Evolutionary conservation across 768 basidiomycete species (phyloP), one percentile per base, ranked within the genome.

Genomic region (Lentinula edodes): DNA sequence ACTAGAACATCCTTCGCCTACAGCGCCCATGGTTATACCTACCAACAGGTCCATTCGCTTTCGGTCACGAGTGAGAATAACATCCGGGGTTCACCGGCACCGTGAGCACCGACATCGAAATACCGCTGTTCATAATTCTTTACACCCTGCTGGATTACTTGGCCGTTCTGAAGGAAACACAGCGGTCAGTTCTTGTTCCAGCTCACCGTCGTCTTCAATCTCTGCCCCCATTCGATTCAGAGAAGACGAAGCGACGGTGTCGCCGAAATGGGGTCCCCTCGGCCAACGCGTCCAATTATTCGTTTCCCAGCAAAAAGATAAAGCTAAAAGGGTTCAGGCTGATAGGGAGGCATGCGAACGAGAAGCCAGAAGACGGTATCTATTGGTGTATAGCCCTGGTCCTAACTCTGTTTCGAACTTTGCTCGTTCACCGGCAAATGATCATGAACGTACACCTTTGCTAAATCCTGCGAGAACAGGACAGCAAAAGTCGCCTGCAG

Each of bases 191-290:
- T 54, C 53, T 18, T 36, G 35, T 20, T 85, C 86, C 6, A 79
- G 81, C 46, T 91, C 90, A 1, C 82, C 81, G 3, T 91, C 90
- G 4, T 92, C 91, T 2, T 91, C 90, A 43, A 88, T 93, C 64
- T 93, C 91, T 42, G 91, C 82, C 1, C 92, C 91, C 16, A 77
- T 93, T 23, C 88, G 85, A 52, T 81, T 84, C 32, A 80, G 78
- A 63, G 73, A 85, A 60, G 78, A 82, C 54, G 79, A 76, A 43
- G 66, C 73, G 13, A 71, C 73, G 42, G 64, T 61, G 46, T 78
- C 75, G 62, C 79, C 81, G 2, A 79, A 79, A 1, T 90, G 85
- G 83, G 84, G 80, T 5, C 83, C 88, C 5, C 74, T 90, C 18
- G 85, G 85, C 9, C 79, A 76, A 68, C 81, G 88, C 52, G 79